A percentile compares a stretch with the other conserved stretches of the same genome.
These are phyloP conservation scores for Penicillium sp. DNA, from an alignment of 2,329 filamentous ascomycete species.

Conservation along the genomic window DNA sequence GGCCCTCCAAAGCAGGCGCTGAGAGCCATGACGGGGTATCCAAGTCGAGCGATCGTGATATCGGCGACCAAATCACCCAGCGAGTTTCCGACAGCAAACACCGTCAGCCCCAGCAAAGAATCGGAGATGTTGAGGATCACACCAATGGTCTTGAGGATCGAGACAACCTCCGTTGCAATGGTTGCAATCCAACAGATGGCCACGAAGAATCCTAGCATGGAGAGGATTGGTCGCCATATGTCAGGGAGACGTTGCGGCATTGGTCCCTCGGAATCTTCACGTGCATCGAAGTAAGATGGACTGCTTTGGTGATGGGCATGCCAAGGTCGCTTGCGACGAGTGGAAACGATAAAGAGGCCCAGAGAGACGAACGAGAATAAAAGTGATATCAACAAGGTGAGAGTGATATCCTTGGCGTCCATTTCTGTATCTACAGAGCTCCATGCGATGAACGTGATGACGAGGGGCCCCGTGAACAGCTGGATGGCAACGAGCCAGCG, in stretches of 20 bases:
- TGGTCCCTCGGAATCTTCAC: neutral
- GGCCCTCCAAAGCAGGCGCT: slow-evolving; percentile 97
- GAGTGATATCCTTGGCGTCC: slow-evolving; percentile 48
- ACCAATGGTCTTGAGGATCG: slow-evolving; percentile 85
- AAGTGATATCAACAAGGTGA: slow-evolving; percentile 59
- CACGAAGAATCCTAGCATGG: slow-evolving; percentile 84
- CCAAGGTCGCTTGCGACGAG: slow-evolving; percentile 42
- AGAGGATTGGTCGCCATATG: slow-evolving; percentile 69
- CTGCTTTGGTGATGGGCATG: neutral
- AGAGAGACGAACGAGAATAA: slow-evolving; percentile 63
- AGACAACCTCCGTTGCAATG: slow-evolving; percentile 91
- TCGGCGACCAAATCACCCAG: slow-evolving; percentile 91
- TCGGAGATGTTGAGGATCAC: slow-evolving; percentile 91
- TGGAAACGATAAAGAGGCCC: slow-evolving; percentile 60
- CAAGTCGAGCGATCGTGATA: slow-evolving; percentile 85
- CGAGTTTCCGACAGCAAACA: slow-evolving; percentile 95
- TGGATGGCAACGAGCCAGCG: slow-evolving; percentile 84
- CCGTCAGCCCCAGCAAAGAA: slow-evolving; percentile 86
- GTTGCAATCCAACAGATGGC: slow-evolving; percentile 94
- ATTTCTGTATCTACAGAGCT: slow-evolving; percentile 52
- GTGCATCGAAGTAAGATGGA: neutral
- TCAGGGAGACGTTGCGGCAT: slow-evolving; percentile 53
- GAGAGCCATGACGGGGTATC: slow-evolving; percentile 92
- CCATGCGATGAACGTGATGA: slow-evolving; percentile 69
- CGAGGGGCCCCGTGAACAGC: slow-evolving; percentile 78